These are phyloP conservation scores for Porogramme epimiltina DNA, from an alignment of 1,284 basidiomycete species.

Conservation along the genomic window DNA sequence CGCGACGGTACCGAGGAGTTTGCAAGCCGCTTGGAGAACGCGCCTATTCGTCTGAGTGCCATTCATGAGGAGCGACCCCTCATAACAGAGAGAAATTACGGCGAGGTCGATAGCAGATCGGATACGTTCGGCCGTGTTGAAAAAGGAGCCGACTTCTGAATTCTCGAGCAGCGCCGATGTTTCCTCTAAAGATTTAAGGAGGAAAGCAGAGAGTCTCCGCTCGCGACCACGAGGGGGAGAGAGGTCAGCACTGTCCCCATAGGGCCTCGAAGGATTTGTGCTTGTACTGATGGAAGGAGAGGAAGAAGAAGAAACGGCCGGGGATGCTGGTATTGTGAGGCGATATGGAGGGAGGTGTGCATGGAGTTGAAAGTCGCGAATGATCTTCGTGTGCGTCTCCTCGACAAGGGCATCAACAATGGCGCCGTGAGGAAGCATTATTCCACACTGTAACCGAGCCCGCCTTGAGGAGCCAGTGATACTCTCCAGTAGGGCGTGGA, in stretches of 20 bases:
- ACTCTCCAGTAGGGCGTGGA: conserved; percentile 63
- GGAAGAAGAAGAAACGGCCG: background rate
- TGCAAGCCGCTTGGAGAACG: conserved; percentile 64
- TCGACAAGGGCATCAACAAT: conserved; percentile 63
- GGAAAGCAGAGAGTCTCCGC: conserved; percentile 64
- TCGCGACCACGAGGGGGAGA: conserved; percentile 53
- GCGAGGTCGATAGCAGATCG: conserved; percentile 71
- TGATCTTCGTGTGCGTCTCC: conserved; percentile 55
- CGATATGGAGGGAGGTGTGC: conserved; percentile 66
- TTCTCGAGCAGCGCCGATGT: conserved; percentile 52
- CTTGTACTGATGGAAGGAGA: background rate
- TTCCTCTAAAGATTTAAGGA: conserved; percentile 61
- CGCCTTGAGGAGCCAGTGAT: conserved; percentile 58
- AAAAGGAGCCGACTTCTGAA: conserved; percentile 32
- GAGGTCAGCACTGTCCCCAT: conserved; percentile 31
- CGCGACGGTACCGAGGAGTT: conserved; percentile 48
- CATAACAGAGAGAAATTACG: conserved; percentile 66
- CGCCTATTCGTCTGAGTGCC: conserved; percentile 59
- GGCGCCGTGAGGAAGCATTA: conserved; percentile 64
- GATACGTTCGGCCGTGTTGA: conserved; percentile 59
- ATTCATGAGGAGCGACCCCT: conserved; percentile 65
- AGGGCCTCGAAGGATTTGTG: background rate
- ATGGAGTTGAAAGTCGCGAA: conserved; percentile 71
- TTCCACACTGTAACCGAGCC: conserved; percentile 46
- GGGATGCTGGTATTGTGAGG: conserved; percentile 27